Base-by-base conservation (phyloP, 2,329 filamentous ascomycete species). In the Falciphora oryzae region DNA sequence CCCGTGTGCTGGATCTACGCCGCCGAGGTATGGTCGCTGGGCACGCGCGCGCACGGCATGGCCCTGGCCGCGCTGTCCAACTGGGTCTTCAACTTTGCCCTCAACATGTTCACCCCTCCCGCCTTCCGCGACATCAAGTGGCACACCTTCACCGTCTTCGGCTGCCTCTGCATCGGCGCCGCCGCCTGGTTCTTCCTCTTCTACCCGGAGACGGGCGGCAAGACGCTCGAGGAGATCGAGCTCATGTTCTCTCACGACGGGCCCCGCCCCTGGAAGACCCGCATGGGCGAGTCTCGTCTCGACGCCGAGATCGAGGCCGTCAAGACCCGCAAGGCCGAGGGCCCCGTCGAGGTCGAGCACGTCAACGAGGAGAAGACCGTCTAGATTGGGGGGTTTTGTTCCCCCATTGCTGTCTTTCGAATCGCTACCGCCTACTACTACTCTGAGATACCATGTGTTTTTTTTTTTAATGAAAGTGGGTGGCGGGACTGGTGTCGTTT, bases 1-100 rank as follows among this genome's bases (percentile, higher is more conserved):
- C 85, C 86, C 0, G 83, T 87, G 3, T 84, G 82, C 64, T 89
- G 87, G 86, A 81, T 89, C 59, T 89, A 90, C 69, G 83, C 84
- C 0, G 83, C 85, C 22, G 87, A 90, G 73, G 83, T 88, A 2
- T 88, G 83, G 82, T 85, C 84, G 0, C 77, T 88, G 2, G 83
- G 85, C 66, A 85, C 84, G 0, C 81, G 86, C 44, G 85, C 85
- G 3, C 83, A 79, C 2, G 85, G 85, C 27, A 86, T 88, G 78
- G 81, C 81, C 28, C 75, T 88, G 57, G 78, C 85, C 0, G 81
- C 84, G 2, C 77, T 84, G 25, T 79, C 80, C 18, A 86, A 85
- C 67, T 73, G 70, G 68, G 68, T 74, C 56, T 75, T 86, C 77
- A 87, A 86, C 73, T 86, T 86, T 70, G 85, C 84, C 0, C 76